phyloP scores from a whole-genome alignment of 441 rosid genomes.

The Macaranga tanarius region DNA sequence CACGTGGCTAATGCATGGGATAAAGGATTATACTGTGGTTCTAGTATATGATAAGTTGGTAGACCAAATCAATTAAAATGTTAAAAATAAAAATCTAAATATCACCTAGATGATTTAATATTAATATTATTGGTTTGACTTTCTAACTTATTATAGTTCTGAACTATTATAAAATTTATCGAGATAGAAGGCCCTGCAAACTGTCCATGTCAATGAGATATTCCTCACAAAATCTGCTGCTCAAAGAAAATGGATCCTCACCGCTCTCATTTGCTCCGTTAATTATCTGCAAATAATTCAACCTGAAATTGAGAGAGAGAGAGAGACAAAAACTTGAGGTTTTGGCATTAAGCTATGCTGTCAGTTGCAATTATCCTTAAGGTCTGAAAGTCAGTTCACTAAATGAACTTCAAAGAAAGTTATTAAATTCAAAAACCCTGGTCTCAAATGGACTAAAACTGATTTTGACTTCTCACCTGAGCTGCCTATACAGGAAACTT shows the following conservation, averaged over 20 bases:
- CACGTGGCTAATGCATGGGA: slow-evolving; percentile 84
- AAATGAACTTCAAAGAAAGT: neutral
- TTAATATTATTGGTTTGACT: no score
- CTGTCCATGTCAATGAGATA: slow-evolving; percentile 68
- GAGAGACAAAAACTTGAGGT: neutral
- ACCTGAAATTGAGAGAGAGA: neutral
- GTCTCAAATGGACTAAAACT: neutral
- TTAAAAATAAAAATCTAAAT: no score
- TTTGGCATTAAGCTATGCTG: neutral
- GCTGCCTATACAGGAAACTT: neutral
- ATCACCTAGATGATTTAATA: no score
- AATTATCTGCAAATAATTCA: slow-evolving; percentile 53
- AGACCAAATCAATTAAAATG: no score
- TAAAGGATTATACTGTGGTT: no score
- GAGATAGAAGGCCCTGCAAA: slow-evolving; percentile 89
- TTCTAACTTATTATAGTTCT: no score
- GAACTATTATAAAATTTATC: no score
- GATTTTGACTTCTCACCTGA: neutral
- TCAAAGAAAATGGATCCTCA: slow-evolving; percentile 59
- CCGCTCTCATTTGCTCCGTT: slow-evolving; percentile 62
- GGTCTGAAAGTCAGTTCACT: neutral
- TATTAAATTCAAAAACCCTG: neutral
- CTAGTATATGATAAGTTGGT: no score
- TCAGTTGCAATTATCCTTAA: no score
- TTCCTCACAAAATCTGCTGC: slow-evolving; percentile 67